Conservation (phyloP, 345 rosid genomes). For the Punica granatum region DNA sequence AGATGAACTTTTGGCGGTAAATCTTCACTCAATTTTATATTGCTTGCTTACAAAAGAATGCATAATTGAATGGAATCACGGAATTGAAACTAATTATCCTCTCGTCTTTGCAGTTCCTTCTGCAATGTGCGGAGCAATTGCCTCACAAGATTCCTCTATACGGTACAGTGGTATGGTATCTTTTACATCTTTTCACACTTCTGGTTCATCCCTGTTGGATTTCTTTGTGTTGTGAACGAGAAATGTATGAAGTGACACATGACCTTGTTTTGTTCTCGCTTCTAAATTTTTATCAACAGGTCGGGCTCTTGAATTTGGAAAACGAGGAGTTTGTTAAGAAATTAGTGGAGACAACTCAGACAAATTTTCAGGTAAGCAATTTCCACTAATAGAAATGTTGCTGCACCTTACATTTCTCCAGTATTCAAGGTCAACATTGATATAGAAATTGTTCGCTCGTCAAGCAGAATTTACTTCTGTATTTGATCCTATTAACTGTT, state of each 20-base stretch:
- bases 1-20: slow-evolving; percentile 50
- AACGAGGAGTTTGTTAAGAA: slow-evolving; percentile 72
- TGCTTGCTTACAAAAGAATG: background rate
- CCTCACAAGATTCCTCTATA: slow-evolving; percentile 93
- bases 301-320: slow-evolving; percentile 89
- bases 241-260: background rate
- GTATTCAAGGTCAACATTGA: background rate
- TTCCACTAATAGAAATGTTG: background rate
- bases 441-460: too few species aligned
- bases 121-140: slow-evolving; percentile 78
- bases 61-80: background rate
- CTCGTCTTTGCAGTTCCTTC: slow-evolving; percentile 52
- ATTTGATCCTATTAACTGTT: background rate
- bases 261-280: background rate
- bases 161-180: slow-evolving; percentile 68
- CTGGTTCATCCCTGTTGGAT: background rate
- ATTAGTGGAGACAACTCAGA: slow-evolving; percentile 47
- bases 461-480: background rate
- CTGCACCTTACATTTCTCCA: background rate
- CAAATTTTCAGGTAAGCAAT: slow-evolving; percentile 60
- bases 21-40: background rate
- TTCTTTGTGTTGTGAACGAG: background rate
- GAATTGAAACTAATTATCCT: background rate
- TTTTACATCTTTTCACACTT: background rate
- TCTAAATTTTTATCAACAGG: slow-evolving; percentile 24